Evolutionary conservation across 1,284 basidiomycete genomes (phyloP), one percentile per base, ranked within the genome.

Genomic region (Microbotryum saponariae): DNA sequence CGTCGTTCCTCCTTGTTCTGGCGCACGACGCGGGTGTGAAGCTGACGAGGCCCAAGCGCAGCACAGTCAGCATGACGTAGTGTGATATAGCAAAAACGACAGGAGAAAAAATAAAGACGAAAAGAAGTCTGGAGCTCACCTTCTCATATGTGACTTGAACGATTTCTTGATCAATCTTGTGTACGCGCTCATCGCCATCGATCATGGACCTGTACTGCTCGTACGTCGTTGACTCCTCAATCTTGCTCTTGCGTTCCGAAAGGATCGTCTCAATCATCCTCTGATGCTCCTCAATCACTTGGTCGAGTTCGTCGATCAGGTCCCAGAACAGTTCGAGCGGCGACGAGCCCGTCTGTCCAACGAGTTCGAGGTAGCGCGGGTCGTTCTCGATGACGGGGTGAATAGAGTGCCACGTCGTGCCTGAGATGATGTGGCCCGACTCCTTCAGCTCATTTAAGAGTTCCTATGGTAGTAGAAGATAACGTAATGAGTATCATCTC

Each of bases 291-390:
- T 94, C 91, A 14, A 96, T 81, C 67, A 85, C 82, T 71, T 91
- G 86, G 70, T 91, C 90, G 4, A 97, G 80, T 47, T 81, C 81
- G 76, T 98, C 94, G 48, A 97, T 86, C 6, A 82, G 75, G 74
- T 98, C 94, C 89, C 91, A 97, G 77, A 97, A 98, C 12, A 98
- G 81, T 68, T 98, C 94, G 48, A 98, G 80, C 1, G 94, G 91
- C 66, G 88, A 91, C 3, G 90, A 94, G 18, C 96, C 96, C 5
- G 90, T 87, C 4, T 21, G 49, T 2, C 92, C 93, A 7, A 97
- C 83, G 74, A 97, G 83, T 62, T 83, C 80, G 37, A 85, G 78
- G 76, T 97, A 96, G n/a, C 91, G 84, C 51, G 82, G 79, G 71
- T 97, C 90, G 37, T 85, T 79, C 27, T 81, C 80, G 76, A 98